These are phyloP conservation scores for Fragilaria crotonensis DNA, from an alignment of 108 stramenopile species.

Conservation along the genomic window DNA sequence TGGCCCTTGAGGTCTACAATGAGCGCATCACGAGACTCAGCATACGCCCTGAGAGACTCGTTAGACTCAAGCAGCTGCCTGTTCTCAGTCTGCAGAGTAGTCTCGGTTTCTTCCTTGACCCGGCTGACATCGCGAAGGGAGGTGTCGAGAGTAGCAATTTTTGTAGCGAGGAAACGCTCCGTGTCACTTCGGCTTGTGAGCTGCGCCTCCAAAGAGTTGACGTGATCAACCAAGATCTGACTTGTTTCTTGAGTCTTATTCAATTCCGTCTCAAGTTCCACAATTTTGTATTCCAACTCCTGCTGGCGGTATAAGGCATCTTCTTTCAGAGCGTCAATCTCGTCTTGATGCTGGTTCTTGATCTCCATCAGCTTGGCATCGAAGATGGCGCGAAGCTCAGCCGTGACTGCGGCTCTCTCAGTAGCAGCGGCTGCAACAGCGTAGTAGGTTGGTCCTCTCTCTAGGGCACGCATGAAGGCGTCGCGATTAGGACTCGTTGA, in stretches of 20 bases:
- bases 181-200: slow-evolving; percentile 51
- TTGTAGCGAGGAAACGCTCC: slow-evolving; percentile 66
- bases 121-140: slow-evolving; percentile 22
- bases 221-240: slow-evolving; percentile 73
- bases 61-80: slow-evolving; percentile 2
- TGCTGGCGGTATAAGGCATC: not conserved
- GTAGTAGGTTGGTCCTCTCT: slow-evolving; percentile 52
- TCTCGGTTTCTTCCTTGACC: slow-evolving; percentile 25
- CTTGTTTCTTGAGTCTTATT: slow-evolving; percentile 60
- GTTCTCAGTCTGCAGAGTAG: slow-evolving; percentile 5
- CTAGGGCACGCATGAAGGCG: slow-evolving; percentile 54
- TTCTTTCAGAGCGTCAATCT: slow-evolving; percentile 1
- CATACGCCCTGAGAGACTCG: slow-evolving; percentile 6
- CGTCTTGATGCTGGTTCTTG: slow-evolving; percentile 4
- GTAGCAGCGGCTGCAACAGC: slow-evolving; percentile 15
- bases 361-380: slow-evolving; percentile 14
- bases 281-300: slow-evolving; percentile 21
- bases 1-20: not conserved
- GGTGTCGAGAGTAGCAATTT: slow-evolving; percentile 60
- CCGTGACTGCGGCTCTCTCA: slow-evolving; percentile 21
- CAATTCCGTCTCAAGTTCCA: slow-evolving; percentile 51
- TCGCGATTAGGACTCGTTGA: slow-evolving; percentile 51
- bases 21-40: not conserved
- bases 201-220: slow-evolving; percentile 69
- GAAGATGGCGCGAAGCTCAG: slow-evolving; percentile 23